phyloP scores from a whole-genome alignment of 177 flowering plant genomes.

The Vitis hybrid region DNA sequence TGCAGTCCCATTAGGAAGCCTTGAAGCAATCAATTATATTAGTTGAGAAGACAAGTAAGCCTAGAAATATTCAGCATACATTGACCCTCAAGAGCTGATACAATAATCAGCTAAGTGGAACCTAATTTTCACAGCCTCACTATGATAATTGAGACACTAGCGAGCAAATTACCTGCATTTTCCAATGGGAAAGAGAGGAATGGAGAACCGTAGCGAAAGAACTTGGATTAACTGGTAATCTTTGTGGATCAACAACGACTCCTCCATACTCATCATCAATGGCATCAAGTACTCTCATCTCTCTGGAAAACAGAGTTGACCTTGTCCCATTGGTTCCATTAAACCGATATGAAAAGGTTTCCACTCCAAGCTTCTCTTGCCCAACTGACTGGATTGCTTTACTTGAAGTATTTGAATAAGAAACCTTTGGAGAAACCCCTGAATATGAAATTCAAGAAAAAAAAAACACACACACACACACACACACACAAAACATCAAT shows the following conservation, averaged over 20 bases:
- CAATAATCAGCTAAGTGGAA: no score
- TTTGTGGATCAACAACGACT: slow-evolving; percentile 47
- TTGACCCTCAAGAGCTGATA: no score
- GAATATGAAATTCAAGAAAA: slow-evolving; percentile 9
- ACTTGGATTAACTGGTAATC: slow-evolving; percentile 44
- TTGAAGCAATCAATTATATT: no score
- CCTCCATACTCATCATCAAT: slow-evolving; percentile 67
- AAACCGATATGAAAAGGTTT: slow-evolving; percentile 21
- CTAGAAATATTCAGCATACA: no score
- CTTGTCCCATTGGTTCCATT: slow-evolving; percentile 32
- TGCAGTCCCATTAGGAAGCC: no score
- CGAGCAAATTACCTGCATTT: slow-evolving; percentile 34
- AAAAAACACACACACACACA: neutral
- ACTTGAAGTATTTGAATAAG: slow-evolving; percentile 34
- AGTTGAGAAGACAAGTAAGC: no score
- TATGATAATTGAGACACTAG: no score
- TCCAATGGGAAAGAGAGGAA: slow-evolving; percentile 63
- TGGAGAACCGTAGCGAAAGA: slow-evolving; percentile 45
- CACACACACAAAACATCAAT: neutral
- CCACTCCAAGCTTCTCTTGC: slow-evolving; percentile 27
- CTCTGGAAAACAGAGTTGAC: slow-evolving; percentile 19
- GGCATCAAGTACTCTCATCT: slow-evolving; percentile 36
- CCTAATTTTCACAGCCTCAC: no score
- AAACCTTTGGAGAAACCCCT: slow-evolving; percentile 42
- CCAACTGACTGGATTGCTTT: slow-evolving; percentile 23